Evolutionary conservation across 164 flowering plant species (phyloP).

Genomic region (Berberis vulgaris): DNA sequence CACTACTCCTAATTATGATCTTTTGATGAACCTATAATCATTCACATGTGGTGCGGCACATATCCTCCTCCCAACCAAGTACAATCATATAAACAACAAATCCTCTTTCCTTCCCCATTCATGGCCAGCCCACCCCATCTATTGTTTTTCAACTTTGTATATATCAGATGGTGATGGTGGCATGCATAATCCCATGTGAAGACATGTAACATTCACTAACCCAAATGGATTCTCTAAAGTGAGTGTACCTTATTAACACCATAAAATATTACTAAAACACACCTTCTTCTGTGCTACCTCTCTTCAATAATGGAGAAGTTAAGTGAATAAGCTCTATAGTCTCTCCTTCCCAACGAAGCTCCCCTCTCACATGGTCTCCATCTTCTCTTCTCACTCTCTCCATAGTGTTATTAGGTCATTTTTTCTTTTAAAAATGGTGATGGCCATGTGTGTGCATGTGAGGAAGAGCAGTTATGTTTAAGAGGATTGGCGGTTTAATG

Average conservation of each 20-base stretch:
- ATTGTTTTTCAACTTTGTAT: not conserved
- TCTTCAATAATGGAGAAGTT: not conserved
- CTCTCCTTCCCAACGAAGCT: slow-evolving; percentile 24
- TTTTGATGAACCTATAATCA: no score
- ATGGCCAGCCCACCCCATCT: no score
- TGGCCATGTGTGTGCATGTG: slow-evolving; percentile 8
- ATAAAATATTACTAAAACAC: not conserved
- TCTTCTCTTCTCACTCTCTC: not conserved
- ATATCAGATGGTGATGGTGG: not conserved
- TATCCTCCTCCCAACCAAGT: no score
- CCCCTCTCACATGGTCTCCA: slow-evolving; percentile 26
- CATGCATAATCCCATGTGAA: not conserved
- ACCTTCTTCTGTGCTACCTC: not conserved
- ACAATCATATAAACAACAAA: no score
- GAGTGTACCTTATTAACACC: not conserved
- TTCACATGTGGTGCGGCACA: no score
- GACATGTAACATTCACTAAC: not conserved
- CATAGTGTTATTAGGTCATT: not conserved
- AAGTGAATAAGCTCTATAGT: not conserved
- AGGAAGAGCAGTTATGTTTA: not conserved
- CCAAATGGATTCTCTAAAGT: not conserved
- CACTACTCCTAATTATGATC: no score
- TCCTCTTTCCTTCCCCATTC: no score
- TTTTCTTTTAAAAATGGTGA: not conserved
- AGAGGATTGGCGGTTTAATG: not conserved